Evolutionary conservation across 2,329 filamentous ascomycete genomes (phyloP), one percentile per base, ranked within the genome.

Genomic region (Paraphaeosphaeria minitans): DNA sequence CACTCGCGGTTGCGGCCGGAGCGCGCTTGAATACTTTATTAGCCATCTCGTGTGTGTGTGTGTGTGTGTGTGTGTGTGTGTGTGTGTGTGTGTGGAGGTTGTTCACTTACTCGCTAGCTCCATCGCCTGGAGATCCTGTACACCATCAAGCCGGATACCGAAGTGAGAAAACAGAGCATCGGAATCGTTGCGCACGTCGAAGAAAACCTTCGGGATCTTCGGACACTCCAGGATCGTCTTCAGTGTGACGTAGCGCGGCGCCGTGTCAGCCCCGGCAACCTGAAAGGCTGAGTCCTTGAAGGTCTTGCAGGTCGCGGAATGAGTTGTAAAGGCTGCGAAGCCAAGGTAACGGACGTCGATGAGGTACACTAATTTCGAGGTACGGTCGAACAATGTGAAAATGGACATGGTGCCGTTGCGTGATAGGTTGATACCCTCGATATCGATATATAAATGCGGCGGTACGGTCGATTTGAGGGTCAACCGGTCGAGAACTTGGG

Each of bases 331-430:
- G 3, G 71, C 68, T 42, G 53, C 41, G 29, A 35, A 35, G 19
- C 67, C 64, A 2, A 77, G 62, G 0, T 35, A 62, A 54, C 71
- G 58, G 3, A 77, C 58, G 59, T 77, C 73, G 57, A 76, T 60
- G 13, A 76, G 67, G 57, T 59, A 75, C 48, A 66, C 56, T 29
- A 35, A 50, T 41, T 37, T 35, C 14, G 8, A 43, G 6, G 62
- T 51, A 1, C 31, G 56, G n/a, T 69, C 60, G 8, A 66, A 54
- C 46, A 71, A 53, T 5, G 63, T 65, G 50, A 71, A 46, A n/a
- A 73, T 58, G 13, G 70, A 71, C 42, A 74, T 47, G 4, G 61
- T 57, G 19, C 69, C 69, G 13, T 70, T 12, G 10, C 71, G 67
- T 29, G 56, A 60, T 21, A 72, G 69, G 42, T 68, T 55, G 22